Base-by-base conservation (phyloP, 805 yeast species). In the Teunomyces panamensis region DNA sequence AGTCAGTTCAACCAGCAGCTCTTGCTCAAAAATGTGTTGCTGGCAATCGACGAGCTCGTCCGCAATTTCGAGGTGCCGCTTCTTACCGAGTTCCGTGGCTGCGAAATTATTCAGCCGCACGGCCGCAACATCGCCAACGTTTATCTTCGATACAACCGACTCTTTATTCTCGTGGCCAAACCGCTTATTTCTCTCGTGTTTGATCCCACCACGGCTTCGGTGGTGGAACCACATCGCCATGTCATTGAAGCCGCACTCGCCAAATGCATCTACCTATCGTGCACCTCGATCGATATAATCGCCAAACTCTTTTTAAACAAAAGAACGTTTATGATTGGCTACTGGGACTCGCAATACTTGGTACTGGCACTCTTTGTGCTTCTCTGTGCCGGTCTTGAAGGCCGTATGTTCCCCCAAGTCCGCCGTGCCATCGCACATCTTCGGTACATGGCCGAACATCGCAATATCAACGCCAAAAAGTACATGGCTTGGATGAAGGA, bases 321-420 rank as follows among this genome's bases (percentile, higher is more conserved):
- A n/a, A 56, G 64, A 39, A 49, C 69, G 10, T 70, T 70, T 46
- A 52, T 58, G 16, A 52, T 65, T 13, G 77, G 75, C 2, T 69
- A 63, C 47, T 71, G 74, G 72, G 77, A 72, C 48, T 55, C 68
- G 41, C 73, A 68, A 49, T 71, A 71, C 54, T 52, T 71, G 34
- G 71, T 61, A 47, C 56, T 65, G 4, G 68, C 75, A 1, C 48
- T 69, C 20, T 51, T 69, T 16, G 48, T 64, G 17, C 46, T 68
- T 30, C 53, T 68, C 9, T 56, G 69, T 49, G 60, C 67, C 0
- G 52, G 59, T 16, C 49, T 63, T n/a, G 53, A 52, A 24, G 58
- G 61, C 7, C 51, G 48, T 6, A 45, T 47, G 20, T 57, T 53
- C 42, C 41, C 46, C 27, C 60, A 57, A n/a, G 35, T 63, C 8